These are phyloP conservation scores for Maudiozyma turicensis DNA, from an alignment of 805 yeast genomes.

Conservation along the genomic window DNA sequence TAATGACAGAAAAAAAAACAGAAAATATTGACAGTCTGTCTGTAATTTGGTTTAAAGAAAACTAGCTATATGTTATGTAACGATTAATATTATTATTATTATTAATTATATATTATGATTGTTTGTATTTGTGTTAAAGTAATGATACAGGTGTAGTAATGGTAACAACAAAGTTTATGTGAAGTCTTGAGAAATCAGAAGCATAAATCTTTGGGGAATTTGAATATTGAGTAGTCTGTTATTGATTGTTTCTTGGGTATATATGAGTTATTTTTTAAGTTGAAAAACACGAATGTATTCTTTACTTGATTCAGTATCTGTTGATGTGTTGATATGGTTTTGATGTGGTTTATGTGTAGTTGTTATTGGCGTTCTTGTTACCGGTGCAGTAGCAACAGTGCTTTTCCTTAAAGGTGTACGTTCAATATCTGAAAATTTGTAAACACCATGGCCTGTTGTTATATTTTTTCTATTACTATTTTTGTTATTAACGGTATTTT, in stretches of 20 bases:
- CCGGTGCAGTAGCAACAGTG: background rate
- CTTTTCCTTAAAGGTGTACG: background rate
- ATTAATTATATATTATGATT: too few relatives aligned
- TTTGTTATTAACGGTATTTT: too few relatives aligned
- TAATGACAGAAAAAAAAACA: too few relatives aligned
- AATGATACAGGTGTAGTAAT: too few relatives aligned
- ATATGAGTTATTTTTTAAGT: slow-evolving; percentile 4
- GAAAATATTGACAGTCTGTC: too few relatives aligned
- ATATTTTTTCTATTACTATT: background rate
- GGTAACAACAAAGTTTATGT: too few relatives aligned
- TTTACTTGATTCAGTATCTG: slow-evolving; percentile 14
- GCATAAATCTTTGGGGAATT: too few relatives aligned
- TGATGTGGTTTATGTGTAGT: background rate
- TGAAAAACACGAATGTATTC: slow-evolving; percentile 26
- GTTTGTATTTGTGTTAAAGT: too few relatives aligned
- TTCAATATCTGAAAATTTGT: background rate
- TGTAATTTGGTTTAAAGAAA: too few relatives aligned
- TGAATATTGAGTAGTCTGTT: background rate
- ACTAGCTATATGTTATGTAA: too few relatives aligned
- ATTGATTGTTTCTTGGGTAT: background rate
- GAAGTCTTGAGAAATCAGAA: too few relatives aligned
- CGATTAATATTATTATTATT: too few relatives aligned
- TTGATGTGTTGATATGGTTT: background rate
- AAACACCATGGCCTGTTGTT: background rate
- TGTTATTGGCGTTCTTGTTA: background rate